Conservation (phyloP, 805 yeast genomes). For the Pichia exigua region DNA sequence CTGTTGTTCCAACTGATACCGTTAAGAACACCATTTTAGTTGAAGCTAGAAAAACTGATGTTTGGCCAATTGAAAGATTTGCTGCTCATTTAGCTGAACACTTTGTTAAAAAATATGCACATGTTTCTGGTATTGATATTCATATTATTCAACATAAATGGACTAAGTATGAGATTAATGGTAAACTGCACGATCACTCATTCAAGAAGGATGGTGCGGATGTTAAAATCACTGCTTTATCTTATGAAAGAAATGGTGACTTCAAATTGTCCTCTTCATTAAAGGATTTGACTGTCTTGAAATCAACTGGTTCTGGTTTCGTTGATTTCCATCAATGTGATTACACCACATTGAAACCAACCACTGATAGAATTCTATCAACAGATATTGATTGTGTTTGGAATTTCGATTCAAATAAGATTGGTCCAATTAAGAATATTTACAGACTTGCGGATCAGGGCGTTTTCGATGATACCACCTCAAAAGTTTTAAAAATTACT, state of each 20-base stretch:
- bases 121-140: slow-evolving; percentile 65
- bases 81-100: slow-evolving; percentile 81
- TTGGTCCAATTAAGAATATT: slow-evolving; percentile 45
- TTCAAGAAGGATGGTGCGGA: slow-evolving; percentile 82
- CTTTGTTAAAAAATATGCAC: slow-evolving; percentile 68
- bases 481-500: slow-evolving; percentile 59
- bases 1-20: slow-evolving; percentile 92
- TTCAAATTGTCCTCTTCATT: slow-evolving; percentile 59
- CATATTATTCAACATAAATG: slow-evolving; percentile 68
- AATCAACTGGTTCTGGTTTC: slow-evolving; percentile 90
- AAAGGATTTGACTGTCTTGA: slow-evolving; percentile 74
- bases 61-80: slow-evolving; percentile 86
- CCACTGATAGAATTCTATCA: slow-evolving; percentile 77
- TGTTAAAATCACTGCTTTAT: slow-evolving; percentile 52
- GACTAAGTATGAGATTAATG: slow-evolving; percentile 68
- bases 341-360: slow-evolving; percentile 79
- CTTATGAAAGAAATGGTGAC: slow-evolving; percentile 45
- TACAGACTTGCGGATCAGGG: slow-evolving; percentile 47
- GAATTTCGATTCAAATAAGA: slow-evolving; percentile 49
- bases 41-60: slow-evolving; percentile 74
- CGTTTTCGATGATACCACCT: slow-evolving; percentile 56
- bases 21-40: slow-evolving; percentile 82
- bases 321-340: slow-evolving; percentile 82
- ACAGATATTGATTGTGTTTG: slow-evolving; percentile 76
- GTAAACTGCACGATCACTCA: slow-evolving; percentile 74